A percentile compares a stretch with the other conserved stretches of the same genome.
Evolutionary conservation across 2,329 filamentous ascomycete genomes (phyloP).

Genomic region (Colletotrichum tropicale): DNA sequence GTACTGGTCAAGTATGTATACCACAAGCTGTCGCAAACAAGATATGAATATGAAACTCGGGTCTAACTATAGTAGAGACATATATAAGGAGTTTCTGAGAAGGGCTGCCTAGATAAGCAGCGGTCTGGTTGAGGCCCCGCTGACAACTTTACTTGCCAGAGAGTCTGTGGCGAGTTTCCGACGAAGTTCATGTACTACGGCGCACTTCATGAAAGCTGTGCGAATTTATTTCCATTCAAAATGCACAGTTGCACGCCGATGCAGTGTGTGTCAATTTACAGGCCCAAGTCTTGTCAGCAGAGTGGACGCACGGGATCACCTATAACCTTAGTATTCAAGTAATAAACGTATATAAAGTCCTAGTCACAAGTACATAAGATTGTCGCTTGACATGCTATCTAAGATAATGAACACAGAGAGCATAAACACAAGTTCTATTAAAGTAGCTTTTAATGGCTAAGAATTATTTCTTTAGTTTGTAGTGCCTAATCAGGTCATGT

Average conservation of each 20-base stretch:
- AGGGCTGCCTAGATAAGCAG: neutral
- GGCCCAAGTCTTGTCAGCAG: rapidly evolving
- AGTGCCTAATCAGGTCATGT: rapidly evolving
- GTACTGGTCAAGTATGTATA: too few relatives aligned
- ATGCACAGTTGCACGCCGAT: too few relatives aligned
- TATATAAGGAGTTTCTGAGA: neutral
- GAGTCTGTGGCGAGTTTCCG: neutral
- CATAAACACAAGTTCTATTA: rapidly evolving
- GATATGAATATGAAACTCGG: neutral
- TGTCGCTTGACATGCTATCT: rapidly evolving
- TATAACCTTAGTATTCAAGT: too few relatives aligned
- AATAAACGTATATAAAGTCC: rapidly evolving
- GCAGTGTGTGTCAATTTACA: neutral
- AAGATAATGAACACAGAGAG: rapidly evolving
- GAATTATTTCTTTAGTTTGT: rapidly evolving
- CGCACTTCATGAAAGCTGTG: neutral
- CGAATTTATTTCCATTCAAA: rapidly evolving
- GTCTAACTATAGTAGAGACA: neutral
- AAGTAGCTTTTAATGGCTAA: neutral
- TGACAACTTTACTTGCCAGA: neutral
- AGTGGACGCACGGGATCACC: rapidly evolving
- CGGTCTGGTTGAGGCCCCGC: neutral
- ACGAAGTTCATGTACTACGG: rapidly evolving
- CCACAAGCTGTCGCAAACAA: neutral
- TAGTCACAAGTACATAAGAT: neutral